Evolutionary conservation across 768 basidiomycete genomes (phyloP), one percentile per base, ranked within the genome.

Genomic region (Pisolithus orientalis): DNA sequence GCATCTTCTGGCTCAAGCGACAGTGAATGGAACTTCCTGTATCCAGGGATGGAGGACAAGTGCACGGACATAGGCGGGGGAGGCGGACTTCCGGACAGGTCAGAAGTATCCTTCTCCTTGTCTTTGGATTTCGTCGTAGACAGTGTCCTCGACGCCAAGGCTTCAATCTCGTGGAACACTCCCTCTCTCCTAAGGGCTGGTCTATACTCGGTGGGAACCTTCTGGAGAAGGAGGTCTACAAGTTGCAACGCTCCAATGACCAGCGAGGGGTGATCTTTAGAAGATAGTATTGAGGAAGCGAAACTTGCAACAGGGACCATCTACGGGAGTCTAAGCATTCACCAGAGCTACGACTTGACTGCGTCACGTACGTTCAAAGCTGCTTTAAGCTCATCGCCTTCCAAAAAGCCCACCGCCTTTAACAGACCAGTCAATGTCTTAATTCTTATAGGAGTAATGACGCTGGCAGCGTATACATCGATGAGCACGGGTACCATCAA

Each of bases 401-500:
- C 86, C 44, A 91, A 74, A 68, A 94, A 98, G 55, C 90, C 88
- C 52, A 95, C 83, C 2, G 95, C 93, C 66, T 97, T 96, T 57
- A 96, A 70, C 47, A 98, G 62, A 1, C 87, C 92, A 0, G 85
- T 88, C 56, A 98, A 73, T 0, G 93, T 91, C 72, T 95, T 94
- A 40, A 88, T 81, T 53, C 96, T 80, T 10, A 98, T 84, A 2
- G 90, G 83, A 0, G 85, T 82, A 46, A 86, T 84, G 27, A 98
- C 94, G 65, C 92, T 96, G 29, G 96, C 95, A n/a, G 94, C 89
- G 69, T 97, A 98, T n/a, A 99, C 94, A 61, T 98, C 96, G 53
- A 98, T 85, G 51, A 99, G 79, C 51, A 96, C 92, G 1, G 96
- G 96, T 0, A 97, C 85, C 61, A 93, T 83, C 32, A 95, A 74